Percentiles rank a stretch among this genome's conserved stretches.
phyloP scores from a whole-genome alignment of 2,329 filamentous ascomycete genomes.

The Pyricularia pennisetigena region DNA sequence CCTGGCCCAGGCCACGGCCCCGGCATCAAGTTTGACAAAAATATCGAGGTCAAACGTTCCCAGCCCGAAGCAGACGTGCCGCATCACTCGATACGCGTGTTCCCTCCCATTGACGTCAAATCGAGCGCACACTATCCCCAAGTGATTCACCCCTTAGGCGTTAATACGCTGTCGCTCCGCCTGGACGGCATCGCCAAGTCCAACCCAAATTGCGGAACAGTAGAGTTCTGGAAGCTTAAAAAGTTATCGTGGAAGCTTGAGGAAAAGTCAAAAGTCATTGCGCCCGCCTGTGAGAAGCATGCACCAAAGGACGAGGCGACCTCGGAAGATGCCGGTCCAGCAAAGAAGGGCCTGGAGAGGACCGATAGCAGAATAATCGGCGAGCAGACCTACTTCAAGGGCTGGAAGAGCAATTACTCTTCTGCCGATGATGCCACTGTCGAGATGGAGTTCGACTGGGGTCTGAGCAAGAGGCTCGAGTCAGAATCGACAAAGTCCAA shows the following conservation, averaged over 20 bases:
- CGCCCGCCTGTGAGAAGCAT: conserved; percentile 73
- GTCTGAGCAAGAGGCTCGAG: conserved; percentile 31
- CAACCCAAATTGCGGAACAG: conserved; percentile 59
- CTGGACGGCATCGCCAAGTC: conserved; percentile 75
- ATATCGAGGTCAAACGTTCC: conserved; percentile 68
- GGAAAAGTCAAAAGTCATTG: conserved; percentile 71
- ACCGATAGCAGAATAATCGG: conserved; percentile 70
- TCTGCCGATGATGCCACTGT: conserved; percentile 44
- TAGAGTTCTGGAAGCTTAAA: conserved; percentile 77
- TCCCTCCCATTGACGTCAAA: conserved; percentile 91
- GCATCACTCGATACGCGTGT: conserved; percentile 85
- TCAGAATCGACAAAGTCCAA: background rate
- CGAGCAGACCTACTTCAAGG: conserved; percentile 69
- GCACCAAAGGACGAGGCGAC: conserved; percentile 40
- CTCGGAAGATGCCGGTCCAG: conserved; percentile 27
- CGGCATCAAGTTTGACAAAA: conserved; percentile 52
- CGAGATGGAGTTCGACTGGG: conserved; percentile 75
- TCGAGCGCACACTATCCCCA: conserved; percentile 73
- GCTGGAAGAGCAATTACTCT: conserved; percentile 73
- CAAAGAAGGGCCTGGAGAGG: conserved; percentile 60
- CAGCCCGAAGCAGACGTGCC: conserved; percentile 65
- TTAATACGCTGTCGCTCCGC: conserved; percentile 68
- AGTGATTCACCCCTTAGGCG: conserved; percentile 77
- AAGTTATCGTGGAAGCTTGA: conserved; percentile 91
- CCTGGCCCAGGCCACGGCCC: conserved; percentile 41